Evolutionary conservation across 257 asterid genomes (phyloP), one percentile per base, ranked within the genome.

Genomic region (Linaria vulgaris): DNA sequence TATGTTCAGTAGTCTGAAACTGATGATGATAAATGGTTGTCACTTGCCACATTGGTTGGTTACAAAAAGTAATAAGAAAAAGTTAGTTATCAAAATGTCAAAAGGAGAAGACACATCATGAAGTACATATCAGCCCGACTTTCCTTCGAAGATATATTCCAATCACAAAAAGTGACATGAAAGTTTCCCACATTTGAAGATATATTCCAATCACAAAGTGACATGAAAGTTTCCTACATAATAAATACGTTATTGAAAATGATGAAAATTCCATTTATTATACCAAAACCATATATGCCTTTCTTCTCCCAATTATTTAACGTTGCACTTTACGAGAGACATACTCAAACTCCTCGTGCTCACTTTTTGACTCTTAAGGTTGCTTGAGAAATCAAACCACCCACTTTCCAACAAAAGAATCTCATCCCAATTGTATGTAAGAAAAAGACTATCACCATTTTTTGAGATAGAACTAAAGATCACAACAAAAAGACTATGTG

Each of bases 311-410:
- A 68, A 64, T 68, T 61, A 61, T 47, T 61, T 66, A 45, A 34
- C 22, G 24, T 31, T 38, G 59, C 68, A 56, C 82, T 76, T 82
- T 73, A 64, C 76, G 74, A 76, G 61, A 57, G 59, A 58, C 68
- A 54, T 61, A 78, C 85, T 74, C 80, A 70, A 74, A 25, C 65
- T 48, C 66, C 65, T 34, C 15, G 46, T 67, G n/a, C 60, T 19
- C 21, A 52, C 73, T 72, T 77, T 51, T 79, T 79, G 74, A 73
- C 83, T 69, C 51, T 12, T 25, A 53, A 39, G 54, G 65, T 65
- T 56, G 31, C 71, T 56, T 69, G 4, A 25, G 76, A 73, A 69
- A 83, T 74, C 76, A 74, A n/a, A 74, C 85, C 55, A 45, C 64
- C 37, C n/a, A 20, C 53, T 47, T 47, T 34, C 53, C 23, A 7